Evolutionary conservation across 179 eudicot genomes (phyloP), one percentile per base, ranked within the genome.

Genomic region (Sideroxylon spinosum): DNA sequence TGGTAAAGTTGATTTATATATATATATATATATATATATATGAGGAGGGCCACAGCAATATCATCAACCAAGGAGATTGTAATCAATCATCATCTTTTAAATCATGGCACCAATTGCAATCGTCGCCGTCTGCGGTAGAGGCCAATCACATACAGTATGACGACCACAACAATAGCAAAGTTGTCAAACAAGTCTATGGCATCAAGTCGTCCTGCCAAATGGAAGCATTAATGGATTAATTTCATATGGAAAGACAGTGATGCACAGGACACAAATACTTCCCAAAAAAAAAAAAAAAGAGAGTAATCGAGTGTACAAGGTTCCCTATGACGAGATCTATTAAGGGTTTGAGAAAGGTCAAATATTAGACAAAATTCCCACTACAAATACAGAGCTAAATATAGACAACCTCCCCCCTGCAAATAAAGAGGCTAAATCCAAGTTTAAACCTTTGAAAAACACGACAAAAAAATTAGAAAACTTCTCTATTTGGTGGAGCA

Each of bases 111-210:
- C 67, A 85, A 32, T 65, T 72, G 73, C 53, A 65, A 70, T 50
- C 80, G 72, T 9, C 56, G 82, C 49, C 79, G 56, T 52, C 68
- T 68, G 62, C 78, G 79, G 74, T 59, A 78, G 46, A 75, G 52
- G 60, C 85, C 87, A n/a, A 61, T 32, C 62, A 85, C 23, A 65
- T 77, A 78, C 32, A 85, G 75, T 23, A 80, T 23, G 63, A 60
- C 13, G 10, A 80, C 80, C 60, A 85, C 4, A 49, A 69, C 29
- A 6, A 77, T 67, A 10, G 82, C 79, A 25, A 59, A 57, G 46
- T 65, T 46, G 57, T 85, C 81, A 56, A 82, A 85, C 19, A 82
- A 32, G 74, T 67, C 63, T 13, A 77, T 6, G 9, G 44, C 74
- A 53, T 32, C 29, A 20, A 32, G 6, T 32, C 16, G 64, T 8